Base-by-base conservation (phyloP, 2,329 filamentous ascomycete genomes). In the Metarhizium rileyi region DNA sequence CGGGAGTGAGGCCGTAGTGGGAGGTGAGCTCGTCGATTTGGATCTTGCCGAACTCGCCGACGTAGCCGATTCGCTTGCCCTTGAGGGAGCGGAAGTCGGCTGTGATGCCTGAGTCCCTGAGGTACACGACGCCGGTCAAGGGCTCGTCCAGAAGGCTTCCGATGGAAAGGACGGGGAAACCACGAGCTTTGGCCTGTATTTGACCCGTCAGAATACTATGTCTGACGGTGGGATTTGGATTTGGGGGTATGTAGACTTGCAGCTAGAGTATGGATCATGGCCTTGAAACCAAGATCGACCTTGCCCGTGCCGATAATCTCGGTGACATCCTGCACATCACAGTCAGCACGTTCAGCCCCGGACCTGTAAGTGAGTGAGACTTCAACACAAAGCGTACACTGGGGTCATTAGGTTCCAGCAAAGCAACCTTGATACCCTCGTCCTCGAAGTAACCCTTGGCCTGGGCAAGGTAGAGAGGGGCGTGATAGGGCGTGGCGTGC, bases 401-500 rank as follows among this genome's bases (percentile, higher is more conserved):
- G 2, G 86, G 86, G 62, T 90, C 86, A 57, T 89, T 89, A 54
- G 86, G 86, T 67, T 90, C 86, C 16, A 90, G 74, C 20, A 90
- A 70, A 60, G 85, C 86, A 57, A 89, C 84, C 66, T 87, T 85
- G 69, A 89, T 82, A 58, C 82, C 84, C 66, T 89, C 82, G 45
- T 88, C 80, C 61, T 81, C 76, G 68, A 85, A 90, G 70, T 77
- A 88, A 23, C 85, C 85, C 64, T 84, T 86, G 60, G 81, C 76
- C 66, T 90, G 86, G 30, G 86, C 85, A 49, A 90, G 76, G 70
- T 87, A 90, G 12, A 90, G 70, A 16, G 86, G 86, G 12, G 84
- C 84, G 62, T 90, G 86, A 74, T 90, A 90, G 55, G 86, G 84
- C 65, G 85, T 89, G 46, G 86, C 85, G 70, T 88, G 85, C 86